Base-by-base conservation (phyloP, 495 filamentous ascomycete species). In the Penicillium herquei region DNA sequence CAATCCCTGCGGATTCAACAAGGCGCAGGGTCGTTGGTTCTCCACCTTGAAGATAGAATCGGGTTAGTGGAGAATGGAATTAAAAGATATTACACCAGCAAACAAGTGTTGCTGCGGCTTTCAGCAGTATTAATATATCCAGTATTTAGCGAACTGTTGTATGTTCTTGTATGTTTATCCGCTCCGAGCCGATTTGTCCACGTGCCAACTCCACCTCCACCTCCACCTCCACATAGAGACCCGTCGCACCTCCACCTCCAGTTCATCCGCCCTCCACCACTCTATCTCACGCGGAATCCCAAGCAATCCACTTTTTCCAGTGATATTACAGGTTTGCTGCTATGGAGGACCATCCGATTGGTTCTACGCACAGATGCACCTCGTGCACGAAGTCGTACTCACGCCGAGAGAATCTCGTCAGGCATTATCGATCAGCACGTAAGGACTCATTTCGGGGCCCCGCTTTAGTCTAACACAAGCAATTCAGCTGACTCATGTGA, bases 361-460 rank as follows among this genome's bases (percentile, higher is more conserved):
- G 39, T 7, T 41, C 52, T 18, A 31, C 42, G 42, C 46, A 43
- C 35, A n/a, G 8, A 50, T 56, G 54, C 45, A 41, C 39, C 2
- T n/a, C 11, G 16, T 56, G 54, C 18, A 30, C 31, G 12, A 56
- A 44, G 46, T 56, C 54, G 1, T 56, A 43, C 42, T 50, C 54
- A 4, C 54, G 54, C 8, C 39, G 46, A 34, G 54, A 56, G 35
- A 56, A 56, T 56, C 54, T 56, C 5, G 39, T 56, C 39, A 50
- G 46, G 34, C 49, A 51, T 39, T 26, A 39, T 51, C 49, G 49
- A 42, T 39, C 37, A 14, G 17, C 37, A 41, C 49, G 49, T 51
- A 32, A 51, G 49, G n/a, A 42, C 4, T 37, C 33, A 11, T 13
- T 49, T 10, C 1, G 13, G 46, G 14, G 16, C 6, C 7, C 1